Base-by-base conservation (phyloP, 2,329 filamentous ascomycete genomes). In the Xylaria sp. region DNA sequence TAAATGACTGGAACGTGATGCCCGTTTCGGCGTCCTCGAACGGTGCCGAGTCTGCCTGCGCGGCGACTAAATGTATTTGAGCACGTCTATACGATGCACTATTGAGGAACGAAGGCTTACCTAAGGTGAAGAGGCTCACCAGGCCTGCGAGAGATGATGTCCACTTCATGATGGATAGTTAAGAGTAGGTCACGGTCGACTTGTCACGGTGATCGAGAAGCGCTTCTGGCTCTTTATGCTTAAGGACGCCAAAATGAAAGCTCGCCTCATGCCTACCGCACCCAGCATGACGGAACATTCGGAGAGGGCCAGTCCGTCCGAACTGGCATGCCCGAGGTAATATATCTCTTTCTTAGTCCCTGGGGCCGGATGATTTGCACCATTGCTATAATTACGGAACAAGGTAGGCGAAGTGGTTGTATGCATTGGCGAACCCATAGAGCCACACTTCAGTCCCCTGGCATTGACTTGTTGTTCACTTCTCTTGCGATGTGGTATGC, bases 1-100 rank as follows among this genome's bases (percentile, higher is more conserved):
- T 80, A 75, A 80, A 81, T 4, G 80, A 79, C 31, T 83, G 79
- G 66, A 83, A 85, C 23, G 79, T 83, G 63, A 85, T 80, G 57
- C 81, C 81, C 15, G 81, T 83, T 6, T 79, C 78, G 17, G 73
- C 68, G 60, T 83, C 81, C 51, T 75, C 70, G 56, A 79, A 80
- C 40, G 75, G 64, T 20, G 66, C 68, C 48, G 80, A 79, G 65
- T 82, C 80, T 36, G 77, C 64, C 67, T 80, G 79, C n/a, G 73
- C 69, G 17, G 73, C 59, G 7, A 68, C 77, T 78, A 57, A 13
- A 13, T n/a, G 5, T 51, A 42, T n/a, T 53, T 72, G 36, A 73
- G 70, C 48, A 67, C 31, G 28, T 49, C 4, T 4, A n/a, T 40
- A 3, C n/a, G 23, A 40, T 38, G 4, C 2, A 6, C n/a, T 48